phyloP scores from a whole-genome alignment of 495 filamentous ascomycete genomes.

The Tuber melanosporum region DNA sequence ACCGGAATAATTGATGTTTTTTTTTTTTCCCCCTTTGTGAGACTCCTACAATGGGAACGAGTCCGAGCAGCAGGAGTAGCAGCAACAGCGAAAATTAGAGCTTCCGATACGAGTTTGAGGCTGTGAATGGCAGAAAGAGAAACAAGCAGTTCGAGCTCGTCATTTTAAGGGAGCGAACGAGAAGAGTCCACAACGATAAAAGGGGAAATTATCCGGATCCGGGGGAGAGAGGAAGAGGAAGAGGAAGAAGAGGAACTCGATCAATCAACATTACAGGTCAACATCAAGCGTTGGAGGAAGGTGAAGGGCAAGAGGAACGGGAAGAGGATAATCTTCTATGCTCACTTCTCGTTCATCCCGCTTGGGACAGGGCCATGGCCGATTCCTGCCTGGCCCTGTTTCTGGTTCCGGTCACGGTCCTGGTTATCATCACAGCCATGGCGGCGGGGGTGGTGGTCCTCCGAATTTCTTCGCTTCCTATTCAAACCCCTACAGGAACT shows the following conservation, averaged over 20 bases:
- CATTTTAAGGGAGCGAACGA: neutral
- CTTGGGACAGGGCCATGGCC: neutral
- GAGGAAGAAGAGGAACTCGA: neutral
- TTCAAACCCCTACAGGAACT: neutral
- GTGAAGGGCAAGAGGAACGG: neutral
- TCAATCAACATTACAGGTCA: neutral
- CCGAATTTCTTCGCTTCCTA: neutral
- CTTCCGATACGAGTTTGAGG: neutral
- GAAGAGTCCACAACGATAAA: neutral
- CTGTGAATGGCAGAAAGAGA: neutral
- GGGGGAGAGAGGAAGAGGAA: neutral
- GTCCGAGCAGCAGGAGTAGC: neutral
- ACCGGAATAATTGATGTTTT: neutral
- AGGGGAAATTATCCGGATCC: neutral
- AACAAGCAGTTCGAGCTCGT: neutral
- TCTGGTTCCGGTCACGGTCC: neutral
- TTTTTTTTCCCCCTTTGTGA: neutral
- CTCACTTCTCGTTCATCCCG: neutral
- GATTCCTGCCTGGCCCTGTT: neutral
- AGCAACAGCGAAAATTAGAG: neutral
- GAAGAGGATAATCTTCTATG: neutral
- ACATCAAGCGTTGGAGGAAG: neutral
- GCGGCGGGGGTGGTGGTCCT: neutral
- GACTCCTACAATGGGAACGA: neutral
- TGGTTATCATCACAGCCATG: neutral